Evolutionary conservation across 164 flowering plant species (phyloP).

Genomic region (Dillenia suffruticosa): DNA sequence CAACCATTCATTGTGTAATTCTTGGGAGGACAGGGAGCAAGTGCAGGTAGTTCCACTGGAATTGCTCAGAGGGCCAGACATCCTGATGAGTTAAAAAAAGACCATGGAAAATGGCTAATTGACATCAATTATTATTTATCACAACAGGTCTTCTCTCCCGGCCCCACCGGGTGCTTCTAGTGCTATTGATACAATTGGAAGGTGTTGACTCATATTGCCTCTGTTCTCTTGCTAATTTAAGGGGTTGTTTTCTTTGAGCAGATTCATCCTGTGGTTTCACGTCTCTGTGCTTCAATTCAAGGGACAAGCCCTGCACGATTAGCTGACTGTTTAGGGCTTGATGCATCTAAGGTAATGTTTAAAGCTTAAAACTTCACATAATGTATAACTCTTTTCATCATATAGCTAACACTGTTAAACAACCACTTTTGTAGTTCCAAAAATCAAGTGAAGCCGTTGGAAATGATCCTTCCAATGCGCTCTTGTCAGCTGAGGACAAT

Average conservation of each 20-base stretch:
- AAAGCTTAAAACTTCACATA: not conserved
- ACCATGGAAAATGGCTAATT: conserved; percentile 75
- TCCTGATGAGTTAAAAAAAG: conserved; percentile 86
- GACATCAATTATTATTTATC: conserved; percentile 95
- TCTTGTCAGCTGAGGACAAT: conserved; percentile 51
- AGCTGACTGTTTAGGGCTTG: conserved; percentile 97
- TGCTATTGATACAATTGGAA: not conserved
- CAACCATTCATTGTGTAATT: not conserved
- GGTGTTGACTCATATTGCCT: not conserved
- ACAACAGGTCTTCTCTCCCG: conserved; percentile 58
- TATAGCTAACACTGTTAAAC: conserved; percentile 7
- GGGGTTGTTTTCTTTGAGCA: conserved; percentile 23
- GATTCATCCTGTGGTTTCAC: conserved; percentile 98
- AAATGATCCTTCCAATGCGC: conserved; percentile 49
- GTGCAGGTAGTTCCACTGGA: conserved; percentile 57
- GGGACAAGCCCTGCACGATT: conserved; percentile 95
- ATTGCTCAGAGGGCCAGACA: conserved; percentile 97
- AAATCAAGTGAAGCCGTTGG: conserved; percentile 40
- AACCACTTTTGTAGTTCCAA: conserved; percentile 51
- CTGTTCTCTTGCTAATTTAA: not conserved
- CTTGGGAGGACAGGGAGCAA: conserved; percentile 40
- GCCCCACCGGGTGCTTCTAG: not conserved
- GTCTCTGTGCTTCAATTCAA: conserved; percentile 89
- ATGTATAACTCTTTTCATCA: not conserved
- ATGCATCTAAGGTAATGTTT: conserved; percentile 76